A percentile compares a stretch with the other conserved stretches of the same genome.
Evolutionary conservation across 345 rosid species (phyloP).

Genomic region (Geranium rotundifolium): DNA sequence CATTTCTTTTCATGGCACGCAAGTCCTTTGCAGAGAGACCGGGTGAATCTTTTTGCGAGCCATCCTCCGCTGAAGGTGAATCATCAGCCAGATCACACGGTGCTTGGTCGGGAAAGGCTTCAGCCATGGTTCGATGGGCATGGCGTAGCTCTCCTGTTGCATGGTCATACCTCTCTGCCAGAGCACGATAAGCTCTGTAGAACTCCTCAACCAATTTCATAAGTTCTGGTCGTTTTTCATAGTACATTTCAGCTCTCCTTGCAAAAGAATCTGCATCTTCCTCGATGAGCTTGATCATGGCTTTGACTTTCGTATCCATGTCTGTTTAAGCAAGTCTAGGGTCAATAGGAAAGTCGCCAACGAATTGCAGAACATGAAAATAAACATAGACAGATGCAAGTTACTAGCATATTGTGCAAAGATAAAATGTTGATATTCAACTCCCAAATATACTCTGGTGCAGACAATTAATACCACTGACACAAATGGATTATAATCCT

Average conservation of each 20-base stretch:
- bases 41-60: no score
- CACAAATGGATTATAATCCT: no score
- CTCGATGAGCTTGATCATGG: constrained; percentile 31
- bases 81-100: constrained; percentile 17
- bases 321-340: constrained; percentile 8
- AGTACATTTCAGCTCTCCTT: constrained; percentile 33
- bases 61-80: constrained; percentile 5
- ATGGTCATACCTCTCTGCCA: constrained; percentile 31
- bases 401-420: no score
- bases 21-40: no score
- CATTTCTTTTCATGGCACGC: no score
- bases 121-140: constrained; percentile 23
- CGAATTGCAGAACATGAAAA: no score
- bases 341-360: background rate
- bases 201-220: constrained; percentile 33
- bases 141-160: constrained; percentile 27
- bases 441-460: no score
- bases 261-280: constrained; percentile 37
- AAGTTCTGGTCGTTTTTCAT: constrained; percentile 31
- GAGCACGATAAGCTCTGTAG: constrained; percentile 31
- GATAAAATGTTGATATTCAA: no score
- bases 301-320: constrained; percentile 26
- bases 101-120: constrained; percentile 26
- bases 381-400: no score
- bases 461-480: no score